Conservation (phyloP, 768 basidiomycete genomes). For the Termitomyces sp. region DNA sequence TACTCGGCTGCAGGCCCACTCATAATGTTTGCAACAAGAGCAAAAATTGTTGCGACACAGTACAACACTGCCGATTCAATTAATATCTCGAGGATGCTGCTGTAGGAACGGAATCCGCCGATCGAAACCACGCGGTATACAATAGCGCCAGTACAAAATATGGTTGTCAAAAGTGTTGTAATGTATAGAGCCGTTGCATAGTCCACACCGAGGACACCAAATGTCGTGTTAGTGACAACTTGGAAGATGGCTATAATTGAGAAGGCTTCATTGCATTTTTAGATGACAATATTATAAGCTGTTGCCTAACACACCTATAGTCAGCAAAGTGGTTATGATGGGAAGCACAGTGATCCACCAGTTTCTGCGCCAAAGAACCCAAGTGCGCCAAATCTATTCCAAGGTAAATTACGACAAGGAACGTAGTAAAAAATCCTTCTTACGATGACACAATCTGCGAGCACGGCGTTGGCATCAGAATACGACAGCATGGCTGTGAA, state of each 20-base stretch:
- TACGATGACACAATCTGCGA: slow-evolving; percentile 10
- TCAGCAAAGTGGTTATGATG: slow-evolving; percentile 5
- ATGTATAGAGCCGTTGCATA: slow-evolving; percentile 11
- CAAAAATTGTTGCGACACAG: slow-evolving; percentile 9
- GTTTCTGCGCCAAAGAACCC: slow-evolving; percentile 11
- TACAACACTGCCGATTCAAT: slow-evolving; percentile 9
- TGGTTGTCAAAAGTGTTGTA: slow-evolving; percentile 7
- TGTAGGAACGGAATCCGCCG: slow-evolving; percentile 4
- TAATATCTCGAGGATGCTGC: slow-evolving; percentile 8
- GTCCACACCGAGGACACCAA: slow-evolving; percentile 7
- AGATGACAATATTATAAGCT: not conserved
- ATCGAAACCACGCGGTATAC: slow-evolving; percentile 6
- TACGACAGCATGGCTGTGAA: slow-evolving; percentile 3
- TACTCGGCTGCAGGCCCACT: slow-evolving; percentile 8
- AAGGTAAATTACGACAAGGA: no score
- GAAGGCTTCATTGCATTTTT: slow-evolving; percentile 1
- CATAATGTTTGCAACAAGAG: slow-evolving; percentile 6
- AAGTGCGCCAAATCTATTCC: slow-evolving; percentile 14
- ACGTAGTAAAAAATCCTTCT: not conserved
- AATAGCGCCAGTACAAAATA: slow-evolving; percentile 9
- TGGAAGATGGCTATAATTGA: slow-evolving; percentile 8
- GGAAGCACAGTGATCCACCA: slow-evolving; percentile 8
- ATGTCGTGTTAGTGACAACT: slow-evolving; percentile 5
- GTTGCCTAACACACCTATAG: not conserved
- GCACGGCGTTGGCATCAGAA: slow-evolving; percentile 7